These are phyloP conservation scores for Agrocybe praecox DNA, from an alignment of 768 basidiomycete species.

Conservation along the genomic window DNA sequence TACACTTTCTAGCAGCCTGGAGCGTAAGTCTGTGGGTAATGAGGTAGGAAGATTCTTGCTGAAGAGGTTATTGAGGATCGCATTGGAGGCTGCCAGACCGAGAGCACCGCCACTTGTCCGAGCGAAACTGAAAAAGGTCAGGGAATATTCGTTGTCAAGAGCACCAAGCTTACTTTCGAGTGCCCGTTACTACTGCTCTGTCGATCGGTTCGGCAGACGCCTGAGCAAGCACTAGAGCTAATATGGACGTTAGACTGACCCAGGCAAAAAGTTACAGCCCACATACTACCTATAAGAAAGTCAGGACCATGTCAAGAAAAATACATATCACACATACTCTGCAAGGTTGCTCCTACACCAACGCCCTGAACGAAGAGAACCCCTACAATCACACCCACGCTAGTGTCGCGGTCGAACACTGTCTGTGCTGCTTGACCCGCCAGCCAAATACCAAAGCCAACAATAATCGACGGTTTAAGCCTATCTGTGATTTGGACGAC, in stretches of 20 bases:
- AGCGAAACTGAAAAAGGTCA: background rate
- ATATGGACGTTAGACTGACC: background rate
- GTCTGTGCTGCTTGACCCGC: constrained; percentile 9
- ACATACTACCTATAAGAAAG: background rate
- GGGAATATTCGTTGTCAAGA: background rate
- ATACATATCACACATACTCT: background rate
- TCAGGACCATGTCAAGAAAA: background rate
- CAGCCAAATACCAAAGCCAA: constrained; percentile 4
- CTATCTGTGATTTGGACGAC: constrained; percentile 5
- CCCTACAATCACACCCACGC: constrained; percentile 5
- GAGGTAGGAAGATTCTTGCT: constrained; percentile 4
- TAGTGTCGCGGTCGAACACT: background rate
- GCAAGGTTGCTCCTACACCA: constrained; percentile 4
- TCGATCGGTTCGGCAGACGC: constrained; percentile 6
- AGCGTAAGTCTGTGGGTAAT: background rate
- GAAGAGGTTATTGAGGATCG: constrained; percentile 10
- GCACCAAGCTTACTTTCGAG: constrained; percentile 1
- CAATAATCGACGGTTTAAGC: constrained; percentile 2
- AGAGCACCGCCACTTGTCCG: constrained; percentile 10
- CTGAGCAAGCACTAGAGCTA: constrained; percentile 6
- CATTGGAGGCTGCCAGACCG: constrained; percentile 9
- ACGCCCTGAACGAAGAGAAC: constrained; percentile 5
- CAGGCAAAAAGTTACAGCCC: background rate
- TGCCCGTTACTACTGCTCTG: constrained; percentile 8
- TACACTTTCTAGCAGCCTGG: constrained; percentile 2